phyloP scores from a whole-genome alignment of 208 protist genomes.

The Wallacemonas collosoma region DNA sequence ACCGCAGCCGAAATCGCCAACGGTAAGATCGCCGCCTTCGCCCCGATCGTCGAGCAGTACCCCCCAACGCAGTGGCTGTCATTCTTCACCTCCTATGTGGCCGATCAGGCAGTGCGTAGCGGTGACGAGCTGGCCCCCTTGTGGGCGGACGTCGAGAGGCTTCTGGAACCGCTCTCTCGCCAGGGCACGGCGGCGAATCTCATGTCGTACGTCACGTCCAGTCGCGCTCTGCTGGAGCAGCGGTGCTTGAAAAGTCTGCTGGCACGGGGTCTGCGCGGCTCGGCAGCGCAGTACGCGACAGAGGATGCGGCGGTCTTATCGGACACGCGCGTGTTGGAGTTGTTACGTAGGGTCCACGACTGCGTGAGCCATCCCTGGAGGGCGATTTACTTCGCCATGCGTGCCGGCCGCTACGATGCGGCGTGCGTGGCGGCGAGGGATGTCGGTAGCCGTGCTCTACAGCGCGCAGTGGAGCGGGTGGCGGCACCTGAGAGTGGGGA shows the following conservation, averaged over 20 bases:
- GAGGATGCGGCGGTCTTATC: slow-evolving; percentile 63
- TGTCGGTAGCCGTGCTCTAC: slow-evolving; percentile 43
- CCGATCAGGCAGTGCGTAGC: slow-evolving; percentile 35
- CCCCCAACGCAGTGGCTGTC: slow-evolving; percentile 57
- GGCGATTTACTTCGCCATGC: slow-evolving; percentile 73
- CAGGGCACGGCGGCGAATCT: slow-evolving; percentile 40
- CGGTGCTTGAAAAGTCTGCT: slow-evolving; percentile 56
- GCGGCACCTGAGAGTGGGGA: slow-evolving; percentile 32
- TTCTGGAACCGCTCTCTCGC: slow-evolving; percentile 51
- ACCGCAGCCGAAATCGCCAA: slow-evolving; percentile 45
- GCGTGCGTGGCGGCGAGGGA: slow-evolving; percentile 43
- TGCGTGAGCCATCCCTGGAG: slow-evolving; percentile 47
- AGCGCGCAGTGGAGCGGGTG: slow-evolving; percentile 33
- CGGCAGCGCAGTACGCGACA: slow-evolving; percentile 19
- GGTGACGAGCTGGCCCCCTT: slow-evolving; percentile 55
- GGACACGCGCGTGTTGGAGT: slow-evolving; percentile 47
- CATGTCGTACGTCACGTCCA: slow-evolving; percentile 66
- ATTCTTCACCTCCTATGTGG: slow-evolving; percentile 51
- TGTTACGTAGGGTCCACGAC: slow-evolving; percentile 45
- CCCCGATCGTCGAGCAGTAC: slow-evolving; percentile 55
- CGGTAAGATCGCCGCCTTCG: slow-evolving; percentile 53
- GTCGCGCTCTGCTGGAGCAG: slow-evolving; percentile 67
- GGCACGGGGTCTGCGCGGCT: slow-evolving; percentile 32
- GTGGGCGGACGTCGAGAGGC: slow-evolving; percentile 53
- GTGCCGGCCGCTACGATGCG: slow-evolving; percentile 77